Conservation (phyloP, 2,329 filamentous ascomycete genomes). For the Catunica adiposa region DNA sequence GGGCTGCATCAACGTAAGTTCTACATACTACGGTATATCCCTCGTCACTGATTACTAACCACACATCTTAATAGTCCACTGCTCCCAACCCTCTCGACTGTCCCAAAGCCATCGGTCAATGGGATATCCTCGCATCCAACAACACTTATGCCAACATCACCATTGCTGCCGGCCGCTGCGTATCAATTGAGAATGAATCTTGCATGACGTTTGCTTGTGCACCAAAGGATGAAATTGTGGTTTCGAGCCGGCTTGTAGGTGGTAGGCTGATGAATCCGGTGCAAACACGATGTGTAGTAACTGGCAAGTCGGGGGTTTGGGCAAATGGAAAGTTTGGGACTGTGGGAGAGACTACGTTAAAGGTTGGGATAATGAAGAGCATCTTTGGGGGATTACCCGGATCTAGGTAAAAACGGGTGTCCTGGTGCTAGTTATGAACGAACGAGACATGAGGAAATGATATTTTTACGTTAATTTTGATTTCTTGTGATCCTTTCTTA, state of each 20-base stretch:
- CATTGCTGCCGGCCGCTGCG: slow-evolving; percentile 8
- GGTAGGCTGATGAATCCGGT: slow-evolving; percentile 12
- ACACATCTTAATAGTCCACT: too few species aligned
- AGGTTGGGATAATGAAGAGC: slow-evolving; percentile 10
- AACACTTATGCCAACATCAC: not conserved
- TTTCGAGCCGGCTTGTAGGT: slow-evolving; percentile 7
- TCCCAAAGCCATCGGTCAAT: slow-evolving; percentile 9
- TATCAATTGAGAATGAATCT: slow-evolving; percentile 8
- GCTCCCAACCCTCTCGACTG: slow-evolving; percentile 13
- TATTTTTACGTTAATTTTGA: not conserved
- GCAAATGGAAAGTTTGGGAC: not conserved
- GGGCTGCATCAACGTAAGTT: slow-evolving; percentile 13
- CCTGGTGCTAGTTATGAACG: not conserved
- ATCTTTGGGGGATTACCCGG: slow-evolving; percentile 5
- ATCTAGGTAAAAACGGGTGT: not conserved
- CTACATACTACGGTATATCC: too few species aligned
- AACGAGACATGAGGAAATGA: not conserved
- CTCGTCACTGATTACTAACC: too few species aligned
- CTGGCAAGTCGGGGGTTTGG: slow-evolving; percentile 10
- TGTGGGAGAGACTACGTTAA: slow-evolving; percentile 5
- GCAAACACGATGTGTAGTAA: slow-evolving; percentile 9
- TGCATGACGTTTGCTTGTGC: slow-evolving; percentile 14
- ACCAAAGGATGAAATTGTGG: slow-evolving; percentile 5
- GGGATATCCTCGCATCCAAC: slow-evolving; percentile 3
- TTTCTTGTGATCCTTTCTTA: too few species aligned